Evolutionary conservation across 768 basidiomycete genomes (phyloP).

Genomic region (Trametes cinnabarina): DNA sequence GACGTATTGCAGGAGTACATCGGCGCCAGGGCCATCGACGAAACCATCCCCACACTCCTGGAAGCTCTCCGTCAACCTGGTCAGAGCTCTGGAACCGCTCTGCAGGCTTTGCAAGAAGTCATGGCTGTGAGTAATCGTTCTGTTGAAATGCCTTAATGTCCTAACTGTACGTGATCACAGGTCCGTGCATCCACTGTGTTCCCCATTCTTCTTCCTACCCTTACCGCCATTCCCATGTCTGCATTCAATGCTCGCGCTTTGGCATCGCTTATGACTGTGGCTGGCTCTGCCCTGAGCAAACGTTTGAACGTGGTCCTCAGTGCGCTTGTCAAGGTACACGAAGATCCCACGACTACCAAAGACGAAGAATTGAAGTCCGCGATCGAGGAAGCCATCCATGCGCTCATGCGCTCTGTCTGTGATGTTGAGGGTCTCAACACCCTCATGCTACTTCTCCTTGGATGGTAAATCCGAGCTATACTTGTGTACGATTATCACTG

Average conservation of each 20-base stretch:
- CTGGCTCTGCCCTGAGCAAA: slow-evolving; percentile 84
- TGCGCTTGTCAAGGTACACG: slow-evolving; percentile 75
- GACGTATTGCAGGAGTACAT: slow-evolving; percentile 92
- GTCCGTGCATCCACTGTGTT: slow-evolving; percentile 94
- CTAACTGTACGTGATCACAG: slow-evolving; percentile 38
- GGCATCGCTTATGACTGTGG: slow-evolving; percentile 88
- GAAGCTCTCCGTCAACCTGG: slow-evolving; percentile 94
- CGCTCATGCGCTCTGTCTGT: slow-evolving; percentile 72
- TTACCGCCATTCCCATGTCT: slow-evolving; percentile 88
- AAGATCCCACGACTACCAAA: slow-evolving; percentile 49
- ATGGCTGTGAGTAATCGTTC: slow-evolving; percentile 80
- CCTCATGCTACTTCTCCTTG: slow-evolving; percentile 83
- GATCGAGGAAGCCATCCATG: slow-evolving; percentile 70
- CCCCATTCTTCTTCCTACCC: slow-evolving; percentile 93
- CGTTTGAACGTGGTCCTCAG: slow-evolving; percentile 76
- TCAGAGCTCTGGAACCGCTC: slow-evolving; percentile 89
- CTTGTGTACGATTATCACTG: background rate
- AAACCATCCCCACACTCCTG: slow-evolving; percentile 92
- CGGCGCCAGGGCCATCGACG: slow-evolving; percentile 89
- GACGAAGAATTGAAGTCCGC: slow-evolving; percentile 71
- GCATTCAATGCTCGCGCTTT: slow-evolving; percentile 93
- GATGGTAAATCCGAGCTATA: slow-evolving; percentile 57
- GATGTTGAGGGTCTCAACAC: slow-evolving; percentile 90
- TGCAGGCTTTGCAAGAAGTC: slow-evolving; percentile 90
- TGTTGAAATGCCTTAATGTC: too few species aligned